phyloP scores from a whole-genome alignment of 2,329 filamentous ascomycete genomes.

The Pseudocercospora fijiensis region DNA sequence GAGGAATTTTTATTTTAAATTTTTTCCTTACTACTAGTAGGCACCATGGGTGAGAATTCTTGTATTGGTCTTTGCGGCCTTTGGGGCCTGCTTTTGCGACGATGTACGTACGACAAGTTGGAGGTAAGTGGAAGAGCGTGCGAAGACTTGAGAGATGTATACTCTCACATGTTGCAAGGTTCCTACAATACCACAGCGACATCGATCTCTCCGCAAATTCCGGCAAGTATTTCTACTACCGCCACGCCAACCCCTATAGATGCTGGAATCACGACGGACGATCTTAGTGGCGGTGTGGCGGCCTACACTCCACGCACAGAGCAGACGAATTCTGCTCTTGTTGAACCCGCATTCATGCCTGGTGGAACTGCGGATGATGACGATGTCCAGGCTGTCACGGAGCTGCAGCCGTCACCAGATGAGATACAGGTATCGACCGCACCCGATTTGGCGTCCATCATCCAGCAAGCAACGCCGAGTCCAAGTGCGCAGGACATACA shows the following conservation, averaged over 20 bases:
- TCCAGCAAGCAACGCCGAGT: background rate
- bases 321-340: background rate
- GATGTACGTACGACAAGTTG: background rate
- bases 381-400: background rate
- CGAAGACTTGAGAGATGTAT: too few species aligned
- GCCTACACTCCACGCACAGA: background rate
- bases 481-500: background rate
- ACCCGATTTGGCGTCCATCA: background rate
- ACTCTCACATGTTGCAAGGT: background rate
- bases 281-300: background rate
- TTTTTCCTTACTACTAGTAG: too few species aligned
- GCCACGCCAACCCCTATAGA: background rate
- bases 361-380: background rate
- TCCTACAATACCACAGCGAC: background rate
- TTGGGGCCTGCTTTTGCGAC: background rate
- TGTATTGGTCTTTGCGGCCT: background rate
- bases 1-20: too few species aligned
- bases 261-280: background rate
- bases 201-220: background rate
- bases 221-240: too few species aligned
- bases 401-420: background rate
- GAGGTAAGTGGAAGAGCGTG: background rate
- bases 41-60: background rate
- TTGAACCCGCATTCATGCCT: background rate
- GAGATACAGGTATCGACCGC: background rate